Base-by-base conservation (phyloP, 2,329 filamentous ascomycete genomes). In the Fusarium poae region DNA sequence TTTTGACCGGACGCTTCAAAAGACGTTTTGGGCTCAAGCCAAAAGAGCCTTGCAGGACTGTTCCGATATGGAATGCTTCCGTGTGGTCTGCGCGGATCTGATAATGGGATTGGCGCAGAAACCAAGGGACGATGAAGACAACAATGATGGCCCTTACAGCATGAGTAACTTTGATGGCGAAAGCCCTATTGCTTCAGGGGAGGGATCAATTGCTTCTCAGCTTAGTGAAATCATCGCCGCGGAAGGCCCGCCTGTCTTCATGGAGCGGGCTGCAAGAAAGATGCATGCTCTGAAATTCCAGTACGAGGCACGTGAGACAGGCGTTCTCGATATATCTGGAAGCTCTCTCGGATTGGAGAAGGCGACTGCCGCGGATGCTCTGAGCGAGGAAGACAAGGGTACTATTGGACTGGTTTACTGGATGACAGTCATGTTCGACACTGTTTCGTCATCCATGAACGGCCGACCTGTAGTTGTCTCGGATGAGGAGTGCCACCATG, bases 351-450 rank as follows among this genome's bases (percentile, higher is more conserved):
- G 72, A 16, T 48, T 74, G 34, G 72, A 74, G 51, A 74, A 66
- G 51, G 59, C 67, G 6, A 67, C 64, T n/a, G 44, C 64, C 11
- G 56, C 61, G 5, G 73, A 74, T 30, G 55, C 69, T 15, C 27
- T 74, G 44, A 76, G 61, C 20, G 78, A 42, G 72, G 79, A 62
- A 57, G 77, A 81, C 21, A 75, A 74, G 20, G 75, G 81, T 23
- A 88, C 87, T 0, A 79, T 88, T 29, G 81, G 85, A n/a, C 76
- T 89, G 13, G 74, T 89, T 16, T 88, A 85, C 72, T 89, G 86
- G 87, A 78, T 89, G 43, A 85, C 84, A 1, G 79, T 88, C 48
- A 88, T 88, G 86, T 85, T 87, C 42, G 86, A 88, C 72, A 88
- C 86, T 0, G 75, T 88, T 18, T 86, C 84, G 1, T 82, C 86